phyloP scores from a whole-genome alignment of 352 stramenopile genomes.

The Blastocystis sp. region DNA sequence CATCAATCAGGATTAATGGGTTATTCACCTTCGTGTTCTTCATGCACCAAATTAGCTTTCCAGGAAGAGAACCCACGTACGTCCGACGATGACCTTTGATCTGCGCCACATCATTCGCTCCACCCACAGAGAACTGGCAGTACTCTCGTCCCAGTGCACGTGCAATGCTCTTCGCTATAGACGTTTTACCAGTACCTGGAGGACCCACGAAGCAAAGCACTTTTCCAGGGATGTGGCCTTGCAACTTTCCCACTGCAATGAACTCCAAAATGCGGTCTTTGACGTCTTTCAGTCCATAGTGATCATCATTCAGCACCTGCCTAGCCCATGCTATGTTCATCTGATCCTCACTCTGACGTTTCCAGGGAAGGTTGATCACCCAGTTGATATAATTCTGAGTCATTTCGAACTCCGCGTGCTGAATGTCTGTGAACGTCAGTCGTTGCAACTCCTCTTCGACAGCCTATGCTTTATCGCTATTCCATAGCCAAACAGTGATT shows the following conservation, averaged over 20 bases:
- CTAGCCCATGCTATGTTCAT: conserved; percentile 88
- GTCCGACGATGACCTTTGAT: conserved; percentile 97
- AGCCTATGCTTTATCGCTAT: conserved; percentile 69
- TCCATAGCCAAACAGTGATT: background rate
- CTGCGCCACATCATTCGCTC: conserved; percentile 89
- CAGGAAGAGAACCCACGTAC: conserved; percentile 96
- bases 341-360: conserved; percentile 86
- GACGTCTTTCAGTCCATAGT: conserved; percentile 90
- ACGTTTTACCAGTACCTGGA: conserved; percentile 71
- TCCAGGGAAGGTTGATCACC: conserved; percentile 92
- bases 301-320: conserved; percentile 87
- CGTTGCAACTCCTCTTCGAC: conserved; percentile 96
- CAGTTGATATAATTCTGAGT: conserved; percentile 97
- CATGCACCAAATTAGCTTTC: conserved; percentile 96
- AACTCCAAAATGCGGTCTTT: conserved; percentile 98
- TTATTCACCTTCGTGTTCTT: conserved; percentile 92
- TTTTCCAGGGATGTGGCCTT: conserved; percentile 90
- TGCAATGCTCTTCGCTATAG: conserved; percentile 91
- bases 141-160: conserved; percentile 91
- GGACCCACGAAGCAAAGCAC: conserved; percentile 92
- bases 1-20: conserved; percentile 94
- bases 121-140: conserved; percentile 93
- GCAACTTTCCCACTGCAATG: conserved; percentile 93
- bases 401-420: conserved; percentile 95
- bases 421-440: conserved; percentile 91